Percentiles rank a stretch among this genome's conserved stretches.
These are phyloP conservation scores for Ailanthus altissimus DNA, from an alignment of 345 rosid genomes.

Conservation along the genomic window DNA sequence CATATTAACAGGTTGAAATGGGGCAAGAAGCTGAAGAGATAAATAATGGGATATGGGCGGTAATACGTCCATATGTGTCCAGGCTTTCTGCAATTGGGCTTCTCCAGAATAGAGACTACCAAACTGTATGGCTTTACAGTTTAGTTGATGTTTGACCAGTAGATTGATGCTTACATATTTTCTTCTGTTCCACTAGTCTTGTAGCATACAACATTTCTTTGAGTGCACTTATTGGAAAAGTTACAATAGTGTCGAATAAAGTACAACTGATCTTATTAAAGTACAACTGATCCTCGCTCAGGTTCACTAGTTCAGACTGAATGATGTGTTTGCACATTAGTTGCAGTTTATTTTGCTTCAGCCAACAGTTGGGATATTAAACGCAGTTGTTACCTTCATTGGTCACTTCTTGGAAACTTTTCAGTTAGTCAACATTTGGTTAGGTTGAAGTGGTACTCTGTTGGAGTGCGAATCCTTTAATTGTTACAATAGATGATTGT, in stretches of 20 bases:
- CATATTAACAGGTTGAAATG: conserved; percentile 67
- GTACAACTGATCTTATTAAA: no score
- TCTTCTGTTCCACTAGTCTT: background rate
- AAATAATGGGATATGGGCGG: conserved; percentile 55
- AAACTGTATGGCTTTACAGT: conserved; percentile 56
- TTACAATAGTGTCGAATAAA: background rate
- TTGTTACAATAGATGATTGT: background rate
- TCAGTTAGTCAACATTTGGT: background rate
- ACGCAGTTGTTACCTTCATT: no score
- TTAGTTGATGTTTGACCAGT: background rate
- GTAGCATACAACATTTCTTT: background rate
- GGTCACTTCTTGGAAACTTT: no score
- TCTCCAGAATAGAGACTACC: conserved; percentile 66
- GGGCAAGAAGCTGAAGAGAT: conserved; percentile 83
- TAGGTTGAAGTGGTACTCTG: background rate
- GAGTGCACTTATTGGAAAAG: background rate
- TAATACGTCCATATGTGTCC: conserved; percentile 67
- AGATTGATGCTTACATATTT: background rate
- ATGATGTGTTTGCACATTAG: no score
- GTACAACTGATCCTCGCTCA: no score
- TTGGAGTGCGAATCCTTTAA: background rate
- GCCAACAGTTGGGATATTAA: no score
- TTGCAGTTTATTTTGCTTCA: no score
- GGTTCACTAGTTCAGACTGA: no score
- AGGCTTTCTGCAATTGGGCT: conserved; percentile 68